Conservation (phyloP, 140 eudicot genomes). For the Ambrosia hybrid region DNA sequence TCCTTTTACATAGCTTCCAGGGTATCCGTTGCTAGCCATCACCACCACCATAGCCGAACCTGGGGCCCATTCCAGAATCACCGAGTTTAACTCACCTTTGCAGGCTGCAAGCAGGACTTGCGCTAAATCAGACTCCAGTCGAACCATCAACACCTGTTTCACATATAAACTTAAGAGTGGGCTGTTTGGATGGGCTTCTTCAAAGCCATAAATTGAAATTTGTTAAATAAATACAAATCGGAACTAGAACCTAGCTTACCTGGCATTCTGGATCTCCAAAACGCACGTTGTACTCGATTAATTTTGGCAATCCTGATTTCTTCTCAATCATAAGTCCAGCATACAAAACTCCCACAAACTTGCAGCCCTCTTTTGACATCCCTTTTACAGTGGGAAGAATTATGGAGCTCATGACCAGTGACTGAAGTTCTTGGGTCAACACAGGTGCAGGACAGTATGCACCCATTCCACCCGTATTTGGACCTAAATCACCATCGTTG, state of each 20-base stretch:
- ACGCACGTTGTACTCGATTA: slow-evolving; percentile 88
- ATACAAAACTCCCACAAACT: slow-evolving; percentile 87
- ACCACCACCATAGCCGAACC: slow-evolving; percentile 98
- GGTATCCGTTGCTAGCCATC: slow-evolving; percentile 98
- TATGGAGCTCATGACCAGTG: slow-evolving; percentile 75
- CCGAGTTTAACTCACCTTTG: slow-evolving; percentile 59
- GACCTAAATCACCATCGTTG: slow-evolving; percentile 91
- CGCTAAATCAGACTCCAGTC: slow-evolving; percentile 87
- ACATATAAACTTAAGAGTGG: not conserved
- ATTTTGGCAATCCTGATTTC: slow-evolving; percentile 80
- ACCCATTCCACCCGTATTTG: slow-evolving; percentile 99
- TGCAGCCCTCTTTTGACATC: slow-evolving; percentile 85
- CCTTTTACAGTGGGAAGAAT: slow-evolving; percentile 86
- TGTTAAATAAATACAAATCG: not conserved
- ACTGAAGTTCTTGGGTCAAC: slow-evolving; percentile 73
- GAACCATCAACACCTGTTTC: slow-evolving; percentile 79
- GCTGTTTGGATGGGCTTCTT: slow-evolving; percentile 1
- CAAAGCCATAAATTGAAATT: not conserved
- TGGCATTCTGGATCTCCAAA: slow-evolving; percentile 99
- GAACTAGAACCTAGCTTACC: slow-evolving; percentile 42
- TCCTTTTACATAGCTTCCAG: slow-evolving; percentile 81
- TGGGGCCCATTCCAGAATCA: slow-evolving; percentile 75
- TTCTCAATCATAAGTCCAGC: slow-evolving; percentile 98
- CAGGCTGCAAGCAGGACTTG: slow-evolving; percentile 90
- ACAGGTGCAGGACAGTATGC: slow-evolving; percentile 96